Conservation (phyloP, 495 filamentous ascomycete species). For the Aspergillus kassunensis region DNA sequence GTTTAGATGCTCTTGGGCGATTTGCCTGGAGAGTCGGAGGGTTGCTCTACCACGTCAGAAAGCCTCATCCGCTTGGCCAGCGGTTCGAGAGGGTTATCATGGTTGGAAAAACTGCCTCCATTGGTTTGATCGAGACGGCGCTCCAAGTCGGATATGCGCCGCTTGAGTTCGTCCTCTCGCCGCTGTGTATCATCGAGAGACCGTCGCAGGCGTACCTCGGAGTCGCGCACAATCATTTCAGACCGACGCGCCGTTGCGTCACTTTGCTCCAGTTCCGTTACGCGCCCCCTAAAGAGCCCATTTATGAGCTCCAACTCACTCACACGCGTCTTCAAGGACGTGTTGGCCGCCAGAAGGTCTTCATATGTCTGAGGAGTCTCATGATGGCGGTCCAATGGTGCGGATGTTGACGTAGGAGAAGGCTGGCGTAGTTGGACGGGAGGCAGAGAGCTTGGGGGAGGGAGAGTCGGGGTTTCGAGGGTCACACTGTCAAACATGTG, state of each 20-base stretch:
- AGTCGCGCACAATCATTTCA: conserved; percentile 53
- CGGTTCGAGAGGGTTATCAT: conserved; percentile 39
- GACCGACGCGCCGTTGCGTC: conserved; percentile 62
- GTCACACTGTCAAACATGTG: conserved; percentile 73
- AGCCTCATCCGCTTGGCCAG: conserved; percentile 42
- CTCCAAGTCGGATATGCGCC: conserved; percentile 76
- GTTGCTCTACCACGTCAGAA: conserved; percentile 43
- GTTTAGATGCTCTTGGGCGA: conserved; percentile 37
- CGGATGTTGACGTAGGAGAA: conserved; percentile 65
- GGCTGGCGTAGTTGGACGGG: conserved; percentile 54
- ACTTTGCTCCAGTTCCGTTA: conserved; percentile 79
- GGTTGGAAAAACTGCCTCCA: conserved; percentile 11
- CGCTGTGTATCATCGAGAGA: conserved; percentile 71
- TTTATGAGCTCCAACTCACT: conserved; percentile 95
- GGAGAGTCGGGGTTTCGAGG: conserved; percentile 60
- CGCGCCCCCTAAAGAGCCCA: conserved; percentile 83
- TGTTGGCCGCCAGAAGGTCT: conserved; percentile 69
- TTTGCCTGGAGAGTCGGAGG: conserved; percentile 32
- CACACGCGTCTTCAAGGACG: conserved; percentile 81
- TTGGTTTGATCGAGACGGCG: conserved; percentile 45
- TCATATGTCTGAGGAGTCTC: conserved; percentile 80
- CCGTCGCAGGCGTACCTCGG: conserved; percentile 58
- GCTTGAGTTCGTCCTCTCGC: conserved; percentile 78
- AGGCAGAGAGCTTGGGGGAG: conserved; percentile 53
- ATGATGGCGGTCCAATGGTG: conserved; percentile 68